These are phyloP conservation scores for Fusarium compactum DNA, from an alignment of 2,329 filamentous ascomycete genomes.

Conservation along the genomic window DNA sequence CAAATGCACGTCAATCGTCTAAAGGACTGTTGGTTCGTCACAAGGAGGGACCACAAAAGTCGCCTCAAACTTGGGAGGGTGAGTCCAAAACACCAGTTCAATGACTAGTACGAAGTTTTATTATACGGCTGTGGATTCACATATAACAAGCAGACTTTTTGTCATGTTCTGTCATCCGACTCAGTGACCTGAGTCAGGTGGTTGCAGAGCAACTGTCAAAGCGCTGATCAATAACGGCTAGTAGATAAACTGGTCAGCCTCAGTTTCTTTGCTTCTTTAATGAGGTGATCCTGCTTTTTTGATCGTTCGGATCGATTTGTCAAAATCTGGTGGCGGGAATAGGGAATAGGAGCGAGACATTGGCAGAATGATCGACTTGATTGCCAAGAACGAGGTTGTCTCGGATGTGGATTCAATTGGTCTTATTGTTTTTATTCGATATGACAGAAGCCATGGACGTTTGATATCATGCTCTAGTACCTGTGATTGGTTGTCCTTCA, in stretches of 20 bases:
- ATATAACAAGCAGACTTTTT: neutral
- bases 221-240: neutral
- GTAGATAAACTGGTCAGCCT: constrained; percentile 5
- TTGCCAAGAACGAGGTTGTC: neutral
- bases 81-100: neutral
- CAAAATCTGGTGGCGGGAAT: neutral
- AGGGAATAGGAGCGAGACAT: neutral
- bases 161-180: no score
- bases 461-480: neutral
- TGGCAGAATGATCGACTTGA: neutral
- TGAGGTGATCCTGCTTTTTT: neutral
- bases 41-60: neutral
- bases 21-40: neutral
- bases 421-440: neutral
- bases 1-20: neutral
- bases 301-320: neutral
- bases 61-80: neutral
- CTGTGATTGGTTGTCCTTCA: neutral
- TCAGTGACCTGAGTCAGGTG: constrained; percentile 4
- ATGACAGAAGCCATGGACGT: neutral
- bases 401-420: neutral
- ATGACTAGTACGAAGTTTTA: neutral
- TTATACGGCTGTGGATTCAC: neutral
- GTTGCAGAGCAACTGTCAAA: neutral
- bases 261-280: neutral